Evolutionary conservation across 306 rosid species (phyloP).

Genomic region (Macrotyloma uniflorum): DNA sequence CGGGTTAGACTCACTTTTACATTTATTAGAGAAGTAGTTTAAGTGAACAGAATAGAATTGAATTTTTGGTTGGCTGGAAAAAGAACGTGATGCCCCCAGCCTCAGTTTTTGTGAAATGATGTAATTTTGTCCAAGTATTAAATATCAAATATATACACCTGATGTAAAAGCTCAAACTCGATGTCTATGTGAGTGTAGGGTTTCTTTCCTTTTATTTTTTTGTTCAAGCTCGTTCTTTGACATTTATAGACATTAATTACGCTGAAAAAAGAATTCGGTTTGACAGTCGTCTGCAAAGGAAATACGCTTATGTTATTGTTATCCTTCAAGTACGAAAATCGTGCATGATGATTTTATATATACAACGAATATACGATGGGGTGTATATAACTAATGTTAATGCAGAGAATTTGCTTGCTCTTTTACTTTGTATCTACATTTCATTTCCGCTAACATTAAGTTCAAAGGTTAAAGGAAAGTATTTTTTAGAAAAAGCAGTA

Average conservation of each 20-base stretch:
- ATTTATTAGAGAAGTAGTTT: slow-evolving; percentile 22
- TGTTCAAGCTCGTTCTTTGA: not conserved
- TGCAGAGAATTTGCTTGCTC: too few species aligned
- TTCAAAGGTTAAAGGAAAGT: too few species aligned
- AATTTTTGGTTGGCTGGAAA: slow-evolving; percentile 33
- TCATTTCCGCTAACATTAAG: too few species aligned
- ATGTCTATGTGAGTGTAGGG: not conserved
- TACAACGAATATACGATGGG: too few species aligned
- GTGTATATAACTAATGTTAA: too few species aligned
- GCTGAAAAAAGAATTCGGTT: too few species aligned
- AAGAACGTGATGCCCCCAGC: slow-evolving; percentile 22
- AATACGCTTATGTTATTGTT: too few species aligned
- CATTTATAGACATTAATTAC: not conserved
- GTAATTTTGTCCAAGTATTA: slow-evolving; percentile 28
- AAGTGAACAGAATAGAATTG: slow-evolving; percentile 2
- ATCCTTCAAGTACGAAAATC: too few species aligned
- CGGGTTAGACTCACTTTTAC: slow-evolving; percentile 16
- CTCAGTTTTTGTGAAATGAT: slow-evolving; percentile 15
- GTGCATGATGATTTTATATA: too few species aligned
- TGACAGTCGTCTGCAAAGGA: too few species aligned
- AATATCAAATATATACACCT: slow-evolving; percentile 5
- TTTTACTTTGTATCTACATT: too few species aligned
- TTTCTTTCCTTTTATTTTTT: not conserved
- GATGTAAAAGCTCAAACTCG: not conserved
- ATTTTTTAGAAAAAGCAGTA: too few species aligned